These are phyloP conservation scores for Dichomitus squalens DNA, from an alignment of 1,284 basidiomycete genomes.

Conservation along the genomic window DNA sequence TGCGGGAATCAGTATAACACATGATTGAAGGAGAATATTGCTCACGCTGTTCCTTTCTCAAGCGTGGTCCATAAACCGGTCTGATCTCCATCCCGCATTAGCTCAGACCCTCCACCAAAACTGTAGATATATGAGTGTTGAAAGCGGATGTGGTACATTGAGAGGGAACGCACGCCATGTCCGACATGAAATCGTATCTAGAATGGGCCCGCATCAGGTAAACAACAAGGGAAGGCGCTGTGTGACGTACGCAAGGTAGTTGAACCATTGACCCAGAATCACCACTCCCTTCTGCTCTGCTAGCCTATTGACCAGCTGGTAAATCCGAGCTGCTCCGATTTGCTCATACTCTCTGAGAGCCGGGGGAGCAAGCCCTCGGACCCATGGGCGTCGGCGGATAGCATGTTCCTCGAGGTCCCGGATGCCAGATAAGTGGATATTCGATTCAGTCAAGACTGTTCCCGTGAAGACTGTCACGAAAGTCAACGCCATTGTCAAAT, in stretches of 20 bases:
- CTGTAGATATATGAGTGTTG: constrained; percentile 6
- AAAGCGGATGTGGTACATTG: neutral
- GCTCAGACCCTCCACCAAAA: constrained; percentile 32
- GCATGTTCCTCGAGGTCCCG: constrained; percentile 10
- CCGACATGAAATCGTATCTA: constrained; percentile 64
- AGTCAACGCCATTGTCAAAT: too few species aligned
- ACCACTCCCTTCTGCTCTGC: neutral
- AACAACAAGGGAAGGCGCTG: too few species aligned
- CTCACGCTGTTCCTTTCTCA: constrained; percentile 21
- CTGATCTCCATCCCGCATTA: constrained; percentile 28
- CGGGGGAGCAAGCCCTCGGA: constrained; percentile 8
- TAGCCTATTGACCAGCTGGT: neutral
- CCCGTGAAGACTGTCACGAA: neutral
- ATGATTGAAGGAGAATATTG: neutral
- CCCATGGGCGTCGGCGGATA: constrained; percentile 16
- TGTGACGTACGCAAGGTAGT: neutral
- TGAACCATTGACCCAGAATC: constrained; percentile 3
- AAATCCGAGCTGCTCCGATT: too few species aligned
- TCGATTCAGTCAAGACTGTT: neutral
- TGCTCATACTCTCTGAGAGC: constrained; percentile 11
- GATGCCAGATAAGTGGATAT: constrained; percentile 10
- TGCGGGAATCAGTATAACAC: too few species aligned
- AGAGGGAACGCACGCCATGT: constrained; percentile 51
- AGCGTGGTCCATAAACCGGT: constrained; percentile 21
- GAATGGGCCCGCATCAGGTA: too few species aligned